Evolutionary conservation across 352 stramenopile species (phyloP).

Genomic region (Bremia lactucae): DNA sequence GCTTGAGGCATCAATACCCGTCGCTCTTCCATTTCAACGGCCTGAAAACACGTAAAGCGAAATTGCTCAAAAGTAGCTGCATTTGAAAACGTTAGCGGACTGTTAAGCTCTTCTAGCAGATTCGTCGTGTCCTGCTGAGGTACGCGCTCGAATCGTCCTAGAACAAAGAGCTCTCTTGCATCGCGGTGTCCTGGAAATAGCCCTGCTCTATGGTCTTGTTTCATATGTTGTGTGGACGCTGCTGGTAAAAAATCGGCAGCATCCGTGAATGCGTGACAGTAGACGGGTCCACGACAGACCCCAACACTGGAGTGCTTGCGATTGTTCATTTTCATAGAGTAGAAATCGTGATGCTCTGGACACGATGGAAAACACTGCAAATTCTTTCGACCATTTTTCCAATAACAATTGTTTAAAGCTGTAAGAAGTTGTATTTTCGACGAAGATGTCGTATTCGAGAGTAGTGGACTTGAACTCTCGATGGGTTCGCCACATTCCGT

Average conservation of each 20-base stretch:
- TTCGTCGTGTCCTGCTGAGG: conserved; percentile 50
- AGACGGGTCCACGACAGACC: conserved; percentile 69
- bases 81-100: conserved; percentile 32
- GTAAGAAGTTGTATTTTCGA: conserved; percentile 42
- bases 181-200: conserved; percentile 31
- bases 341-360: conserved; percentile 82
- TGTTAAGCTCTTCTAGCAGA: conserved; percentile 29
- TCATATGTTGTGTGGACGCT: conserved; percentile 40
- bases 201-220: conserved; percentile 33
- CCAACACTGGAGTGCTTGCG: conserved; percentile 78
- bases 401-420: conserved; percentile 66
- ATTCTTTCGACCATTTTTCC: conserved; percentile 87
- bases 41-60: conserved; percentile 71
- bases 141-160: conserved; percentile 73
- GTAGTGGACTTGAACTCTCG: not conserved
- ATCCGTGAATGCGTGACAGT: conserved; percentile 56
- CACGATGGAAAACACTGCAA: conserved; percentile 83
- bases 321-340: conserved; percentile 87
- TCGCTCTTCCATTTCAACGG: conserved; percentile 70
- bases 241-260: conserved; percentile 16
- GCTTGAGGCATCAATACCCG: conserved; percentile 24
- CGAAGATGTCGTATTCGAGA: conserved; percentile 5
- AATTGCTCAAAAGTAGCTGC: conserved; percentile 58
- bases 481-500: not conserved
- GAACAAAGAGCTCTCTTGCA: conserved; percentile 51